Conservation (phyloP, 306 rosid genomes). For the Corylus americana region DNA sequence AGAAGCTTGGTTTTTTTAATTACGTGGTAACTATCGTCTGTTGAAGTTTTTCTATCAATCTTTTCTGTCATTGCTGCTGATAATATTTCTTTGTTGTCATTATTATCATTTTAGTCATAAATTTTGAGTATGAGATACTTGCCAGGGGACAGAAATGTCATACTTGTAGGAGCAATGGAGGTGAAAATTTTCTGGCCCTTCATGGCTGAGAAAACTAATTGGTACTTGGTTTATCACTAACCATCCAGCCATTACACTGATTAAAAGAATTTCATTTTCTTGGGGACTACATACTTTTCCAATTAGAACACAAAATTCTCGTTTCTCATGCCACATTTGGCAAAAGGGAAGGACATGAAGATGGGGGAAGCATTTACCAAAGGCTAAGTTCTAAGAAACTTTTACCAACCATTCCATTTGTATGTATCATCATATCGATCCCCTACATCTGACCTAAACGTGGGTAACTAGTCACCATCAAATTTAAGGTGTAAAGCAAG, state of each 20-base stretch:
- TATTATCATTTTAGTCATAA: background rate
- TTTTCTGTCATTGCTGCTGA: background rate
- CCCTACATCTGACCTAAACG: background rate
- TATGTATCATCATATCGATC: background rate
- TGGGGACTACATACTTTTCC: background rate
- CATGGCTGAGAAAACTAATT: background rate
- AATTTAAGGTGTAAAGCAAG: background rate
- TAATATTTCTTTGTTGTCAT: background rate
- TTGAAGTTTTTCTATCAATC: background rate
- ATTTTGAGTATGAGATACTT: background rate
- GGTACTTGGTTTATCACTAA: background rate
- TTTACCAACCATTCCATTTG: background rate
- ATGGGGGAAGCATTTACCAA: background rate
- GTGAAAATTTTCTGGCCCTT: background rate
- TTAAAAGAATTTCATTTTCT: background rate
- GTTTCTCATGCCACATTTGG: background rate
- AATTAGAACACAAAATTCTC: background rate
- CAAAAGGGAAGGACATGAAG: background rate
- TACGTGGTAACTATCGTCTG: background rate
- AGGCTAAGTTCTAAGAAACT: background rate
- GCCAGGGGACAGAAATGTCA: background rate
- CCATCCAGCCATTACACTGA: background rate
- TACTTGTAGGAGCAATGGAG: background rate
- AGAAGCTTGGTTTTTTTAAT: background rate
- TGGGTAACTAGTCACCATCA: background rate